Base-by-base conservation (phyloP, 2,329 filamentous ascomycete genomes). In the Leptographium procerum region DNA sequence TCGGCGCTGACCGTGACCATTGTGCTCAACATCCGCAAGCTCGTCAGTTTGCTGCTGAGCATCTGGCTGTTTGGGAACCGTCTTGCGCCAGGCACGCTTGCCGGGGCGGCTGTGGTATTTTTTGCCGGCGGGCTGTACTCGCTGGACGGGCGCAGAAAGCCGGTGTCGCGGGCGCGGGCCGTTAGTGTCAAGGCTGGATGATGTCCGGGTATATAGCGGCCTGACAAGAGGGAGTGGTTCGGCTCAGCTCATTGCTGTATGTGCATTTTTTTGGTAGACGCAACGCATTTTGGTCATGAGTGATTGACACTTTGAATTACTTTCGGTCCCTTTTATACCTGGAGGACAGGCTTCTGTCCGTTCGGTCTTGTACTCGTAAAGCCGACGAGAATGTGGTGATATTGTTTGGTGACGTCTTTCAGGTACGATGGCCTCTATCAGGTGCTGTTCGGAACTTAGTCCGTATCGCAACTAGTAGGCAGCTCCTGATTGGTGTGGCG, bases 1-100 rank as follows among this genome's bases (percentile, higher is more conserved):
- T 92, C 91, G 4, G 95, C 94, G 0, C 79, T 99, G 58, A 97
- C 94, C 0, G 94, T 99, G 28, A 96, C 92, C 1, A 95, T 99
- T 65, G 91, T 97, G 53, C 78, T 99, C 61, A 99, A 97, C 69
- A 88, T 99, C 61, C 83, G 94, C 65, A 99, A 99, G 72, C 77
- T 99, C 24, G 87, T 96, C 58, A 96, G 91, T 66, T 80, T 97
- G 61, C 75, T 97, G 61, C 71, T 97, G 60, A 96, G 91, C 65
- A 95, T 97, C 60, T 92, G 91, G 81, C 72, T 99, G 1, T 99
- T 99, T 72, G 94, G 92, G 6, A 96, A 99, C 69, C 73, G 80
- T 45, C 76, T 99, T 63, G 83, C 87, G 14, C 73, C 78, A 0
- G 86, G 89, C 45, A 96, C 95, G 61, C 72, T 95, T 57, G 60